Evolutionary conservation across 805 yeast genomes (phyloP).

Genomic region (Hanseniaspora mollemarum): DNA sequence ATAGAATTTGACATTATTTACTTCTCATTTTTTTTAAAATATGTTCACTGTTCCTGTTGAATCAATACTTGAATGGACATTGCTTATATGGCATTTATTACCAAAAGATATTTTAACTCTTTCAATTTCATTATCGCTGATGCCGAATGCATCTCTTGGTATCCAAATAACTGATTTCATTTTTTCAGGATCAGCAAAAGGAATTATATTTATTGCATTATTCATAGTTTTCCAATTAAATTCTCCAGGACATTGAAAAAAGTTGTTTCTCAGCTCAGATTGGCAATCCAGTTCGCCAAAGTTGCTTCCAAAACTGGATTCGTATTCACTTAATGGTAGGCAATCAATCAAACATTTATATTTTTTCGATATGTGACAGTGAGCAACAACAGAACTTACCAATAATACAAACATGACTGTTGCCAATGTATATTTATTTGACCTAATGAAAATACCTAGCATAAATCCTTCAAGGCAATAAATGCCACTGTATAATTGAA

Average conservation of each 20-base stretch:
- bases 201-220: slow-evolving; percentile 8
- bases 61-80: slow-evolving; percentile 16
- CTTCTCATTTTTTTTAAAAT: slow-evolving; percentile 2
- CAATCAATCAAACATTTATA: slow-evolving; percentile 31
- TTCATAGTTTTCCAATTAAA: slow-evolving; percentile 6
- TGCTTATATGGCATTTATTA: slow-evolving; percentile 17
- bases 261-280: too few relatives aligned
- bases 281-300: too few relatives aligned
- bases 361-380: slow-evolving; percentile 39
- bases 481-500: slow-evolving; percentile 68
- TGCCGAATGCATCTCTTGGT: slow-evolving; percentile 33
- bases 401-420: slow-evolving; percentile 41
- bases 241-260: too few relatives aligned
- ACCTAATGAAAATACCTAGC: slow-evolving; percentile 62
- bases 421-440: slow-evolving; percentile 38
- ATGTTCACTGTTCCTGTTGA: slow-evolving; percentile 19
- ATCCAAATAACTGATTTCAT: slow-evolving; percentile 32
- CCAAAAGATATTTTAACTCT: slow-evolving; percentile 19
- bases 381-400: slow-evolving; percentile 45
- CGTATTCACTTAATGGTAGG: slow-evolving; percentile 29
- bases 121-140: slow-evolving; percentile 24
- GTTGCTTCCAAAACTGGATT: neutral
- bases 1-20: neutral
- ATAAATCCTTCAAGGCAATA: slow-evolving; percentile 71
- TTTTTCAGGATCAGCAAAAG: slow-evolving; percentile 16